Conservation (phyloP, 371 early-diverging fungal genomes). For the Mucor indicus region DNA sequence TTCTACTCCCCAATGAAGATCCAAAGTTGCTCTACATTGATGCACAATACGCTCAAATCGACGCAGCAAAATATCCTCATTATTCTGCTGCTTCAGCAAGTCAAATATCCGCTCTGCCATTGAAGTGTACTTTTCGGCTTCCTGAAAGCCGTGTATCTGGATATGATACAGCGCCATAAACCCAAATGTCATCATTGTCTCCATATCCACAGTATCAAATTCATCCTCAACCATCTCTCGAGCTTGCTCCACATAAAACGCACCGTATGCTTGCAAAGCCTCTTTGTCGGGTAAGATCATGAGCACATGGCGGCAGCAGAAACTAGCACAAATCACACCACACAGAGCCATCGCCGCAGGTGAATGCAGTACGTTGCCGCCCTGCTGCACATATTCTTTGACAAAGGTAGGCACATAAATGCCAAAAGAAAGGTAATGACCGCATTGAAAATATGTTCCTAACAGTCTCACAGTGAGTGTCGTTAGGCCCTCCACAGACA, state of each 20-base stretch:
- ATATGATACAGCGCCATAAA: constrained; percentile 27
- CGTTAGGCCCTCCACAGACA: not conserved
- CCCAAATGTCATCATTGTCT: constrained; percentile 18
- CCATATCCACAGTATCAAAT: constrained; percentile 33
- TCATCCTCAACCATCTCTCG: constrained; percentile 24
- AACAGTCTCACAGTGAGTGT: constrained; percentile 16
- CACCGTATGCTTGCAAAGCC: constrained; percentile 11
- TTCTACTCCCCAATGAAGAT: too few species aligned
- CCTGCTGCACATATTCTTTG: constrained; percentile 9
- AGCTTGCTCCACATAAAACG: constrained; percentile 33
- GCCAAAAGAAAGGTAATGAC: constrained; percentile 18
- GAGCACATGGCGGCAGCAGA: constrained; percentile 22
- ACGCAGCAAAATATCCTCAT: too few species aligned
- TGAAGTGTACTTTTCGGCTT: constrained; percentile 13
- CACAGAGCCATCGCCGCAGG: constrained; percentile 35
- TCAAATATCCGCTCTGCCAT: constrained; percentile 27
- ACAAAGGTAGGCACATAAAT: constrained; percentile 27
- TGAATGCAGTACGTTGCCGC: constrained; percentile 3
- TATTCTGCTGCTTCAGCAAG: constrained; percentile 1
- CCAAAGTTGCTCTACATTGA: too few species aligned
- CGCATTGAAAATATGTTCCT: constrained; percentile 22
- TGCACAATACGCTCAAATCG: too few species aligned
- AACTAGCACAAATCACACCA: constrained; percentile 17
- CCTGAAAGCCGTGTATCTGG: constrained; percentile 5
- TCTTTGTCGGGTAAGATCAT: constrained; percentile 13